Evolutionary conservation across 148 eudicot genomes (phyloP).

Genomic region (Chenopodium berlandieri): DNA sequence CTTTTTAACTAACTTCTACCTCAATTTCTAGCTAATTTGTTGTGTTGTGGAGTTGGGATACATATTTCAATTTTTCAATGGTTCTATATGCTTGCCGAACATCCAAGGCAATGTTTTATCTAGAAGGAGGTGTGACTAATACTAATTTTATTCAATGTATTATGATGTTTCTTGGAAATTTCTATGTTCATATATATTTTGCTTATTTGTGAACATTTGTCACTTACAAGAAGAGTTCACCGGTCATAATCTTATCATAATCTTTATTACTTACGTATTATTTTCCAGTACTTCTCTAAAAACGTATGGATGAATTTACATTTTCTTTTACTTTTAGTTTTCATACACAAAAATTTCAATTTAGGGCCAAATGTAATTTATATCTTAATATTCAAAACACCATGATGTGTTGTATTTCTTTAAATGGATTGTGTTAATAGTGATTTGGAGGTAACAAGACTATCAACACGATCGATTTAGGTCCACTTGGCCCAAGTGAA

Average conservation of each 20-base stretch:
- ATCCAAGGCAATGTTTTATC: background rate
- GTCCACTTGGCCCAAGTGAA: no score
- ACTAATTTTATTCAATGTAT: no score
- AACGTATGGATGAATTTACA: background rate
- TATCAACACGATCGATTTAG: no score
- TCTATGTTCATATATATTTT: background rate
- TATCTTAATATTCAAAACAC: background rate
- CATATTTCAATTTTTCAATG: background rate
- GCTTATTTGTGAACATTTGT: background rate
- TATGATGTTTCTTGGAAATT: slow-evolving; percentile 1
- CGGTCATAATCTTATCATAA: background rate
- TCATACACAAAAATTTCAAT: no score
- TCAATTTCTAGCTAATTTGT: background rate
- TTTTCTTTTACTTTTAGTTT: no score
- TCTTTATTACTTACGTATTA: background rate
- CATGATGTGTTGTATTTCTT: background rate
- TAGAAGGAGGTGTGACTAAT: background rate
- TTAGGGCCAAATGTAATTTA: no score
- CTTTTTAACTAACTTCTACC: background rate
- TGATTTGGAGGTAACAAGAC: no score
- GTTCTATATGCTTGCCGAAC: background rate
- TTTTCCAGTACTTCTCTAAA: background rate
- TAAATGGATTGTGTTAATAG: background rate
- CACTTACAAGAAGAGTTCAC: background rate
- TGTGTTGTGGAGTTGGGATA: background rate